A percentile compares a stretch with the other conserved stretches of the same genome.
Conservation (phyloP, 139 green algal genomes). For the Micromonas pusilla region DNA sequence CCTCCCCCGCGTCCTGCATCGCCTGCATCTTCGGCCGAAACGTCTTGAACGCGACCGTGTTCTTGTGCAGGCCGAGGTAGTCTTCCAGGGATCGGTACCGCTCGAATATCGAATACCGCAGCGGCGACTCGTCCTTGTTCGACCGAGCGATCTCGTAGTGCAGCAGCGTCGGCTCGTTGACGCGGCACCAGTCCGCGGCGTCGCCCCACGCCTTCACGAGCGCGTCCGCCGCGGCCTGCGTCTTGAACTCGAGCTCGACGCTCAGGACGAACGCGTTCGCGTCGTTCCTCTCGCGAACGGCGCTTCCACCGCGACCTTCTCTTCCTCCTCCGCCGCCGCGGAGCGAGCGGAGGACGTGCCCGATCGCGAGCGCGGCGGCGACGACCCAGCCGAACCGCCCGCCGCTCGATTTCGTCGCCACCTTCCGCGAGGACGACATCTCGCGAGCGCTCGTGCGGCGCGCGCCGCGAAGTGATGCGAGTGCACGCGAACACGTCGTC, state of each 20-base stretch:
- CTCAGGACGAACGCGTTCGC: background rate
- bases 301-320: too few species aligned
- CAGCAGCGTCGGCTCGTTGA: background rate
- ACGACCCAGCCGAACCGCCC: too few species aligned
- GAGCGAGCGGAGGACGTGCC: too few species aligned
- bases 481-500: too few species aligned
- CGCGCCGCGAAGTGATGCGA: too few species aligned
- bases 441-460: too few species aligned
- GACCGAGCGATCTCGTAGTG: slow-evolving; percentile 3
- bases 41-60: background rate
- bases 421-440: too few species aligned
- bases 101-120: slow-evolving; percentile 7
- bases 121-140: background rate
- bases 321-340: too few species aligned
- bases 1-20: background rate
- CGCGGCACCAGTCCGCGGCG: background rate
- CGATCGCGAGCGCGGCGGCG: too few species aligned
- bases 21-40: background rate
- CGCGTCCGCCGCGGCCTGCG: background rate
- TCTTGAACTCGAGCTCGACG: background rate
- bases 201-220: background rate
- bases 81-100: slow-evolving; percentile 2
- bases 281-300: background rate
- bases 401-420: too few species aligned
- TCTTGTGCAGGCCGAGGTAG: background rate